Evolutionary conservation across 805 yeast species (phyloP).

Genomic region (Cyberlindnera petersonii): DNA sequence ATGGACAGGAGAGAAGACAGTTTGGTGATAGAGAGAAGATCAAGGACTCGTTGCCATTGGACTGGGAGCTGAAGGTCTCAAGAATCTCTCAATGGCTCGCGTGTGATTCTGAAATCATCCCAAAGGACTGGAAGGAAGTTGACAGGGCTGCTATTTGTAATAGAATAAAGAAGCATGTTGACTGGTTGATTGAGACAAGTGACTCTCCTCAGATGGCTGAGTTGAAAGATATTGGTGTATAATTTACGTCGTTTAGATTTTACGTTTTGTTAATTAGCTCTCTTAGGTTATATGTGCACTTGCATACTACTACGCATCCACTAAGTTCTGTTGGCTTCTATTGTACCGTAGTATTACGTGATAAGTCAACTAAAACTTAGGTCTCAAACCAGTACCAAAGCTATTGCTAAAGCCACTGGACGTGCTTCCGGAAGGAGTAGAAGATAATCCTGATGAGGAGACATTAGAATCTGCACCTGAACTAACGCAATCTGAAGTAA

Average conservation of each 20-base stretch:
- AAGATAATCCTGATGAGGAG: too few species aligned
- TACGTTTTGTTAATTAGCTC: background rate
- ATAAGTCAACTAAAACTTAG: too few species aligned
- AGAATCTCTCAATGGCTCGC: slow-evolving; percentile 29
- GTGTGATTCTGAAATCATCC: slow-evolving; percentile 26
- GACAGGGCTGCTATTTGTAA: slow-evolving; percentile 22
- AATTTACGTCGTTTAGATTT: too few species aligned
- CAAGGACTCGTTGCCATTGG: slow-evolving; percentile 19
- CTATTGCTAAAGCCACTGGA: too few species aligned
- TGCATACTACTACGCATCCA: background rate
- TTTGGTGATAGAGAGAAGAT: slow-evolving; percentile 27
- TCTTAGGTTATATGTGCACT: background rate
- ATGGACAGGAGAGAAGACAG: slow-evolving; percentile 27
- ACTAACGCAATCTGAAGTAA: too few species aligned
- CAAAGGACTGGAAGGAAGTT: slow-evolving; percentile 25
- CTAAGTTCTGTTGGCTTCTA: too few species aligned
- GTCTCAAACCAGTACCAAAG: too few species aligned
- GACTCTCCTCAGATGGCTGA: slow-evolving; percentile 28
- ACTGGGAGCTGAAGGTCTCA: slow-evolving; percentile 28
- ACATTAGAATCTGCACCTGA: too few species aligned
- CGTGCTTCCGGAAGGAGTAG: too few species aligned
- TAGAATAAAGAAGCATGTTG: slow-evolving; percentile 26
- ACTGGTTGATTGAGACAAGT: slow-evolving; percentile 27
- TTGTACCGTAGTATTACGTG: too few species aligned
- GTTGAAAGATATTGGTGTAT: slow-evolving; percentile 23